Evolutionary conservation across 2,329 filamentous ascomycete genomes (phyloP), one percentile per base, ranked within the genome.

Genomic region (Apiospora koreana): DNA sequence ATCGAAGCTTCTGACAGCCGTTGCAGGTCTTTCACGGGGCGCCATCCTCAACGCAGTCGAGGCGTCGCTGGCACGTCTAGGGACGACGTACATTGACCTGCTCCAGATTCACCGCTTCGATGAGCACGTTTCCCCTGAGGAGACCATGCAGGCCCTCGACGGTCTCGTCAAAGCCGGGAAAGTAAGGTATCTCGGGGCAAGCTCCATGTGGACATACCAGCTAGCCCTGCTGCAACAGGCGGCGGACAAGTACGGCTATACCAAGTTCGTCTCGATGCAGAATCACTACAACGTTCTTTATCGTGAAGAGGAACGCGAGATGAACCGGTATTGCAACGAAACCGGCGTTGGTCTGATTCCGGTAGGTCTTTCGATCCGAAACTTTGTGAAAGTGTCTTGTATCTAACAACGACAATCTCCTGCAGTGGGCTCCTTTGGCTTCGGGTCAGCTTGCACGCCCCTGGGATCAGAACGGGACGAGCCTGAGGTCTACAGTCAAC

Each of bases 251-350:
- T 79, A 88, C 69, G 84, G 86, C 1, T 89, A 85, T 86, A 86
- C 83, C 0, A 86, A 88, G 76, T 46, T 68, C 71, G 79, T 89
- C 62, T 85, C 82, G 25, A 91, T 91, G 88, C 88, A 91, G 74
- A 88, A 89, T 74, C 83, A 86, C 70, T 87, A 91, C 79, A 89
- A 88, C 74, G 79, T 89, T 8, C 76, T 88, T 3, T 91, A 91
- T 78, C 85, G 91, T 23, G 90, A 93, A 76, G 91, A 92, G 70
- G 82, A 84, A 77, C 80, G 82, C 54, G 82, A 84, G 77, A 83
- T 83, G 81, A 83, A 78, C 74, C 79, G 79, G 45, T 84, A 81
- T 76, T 84, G 82, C 75, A 76, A 79, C 72, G 79, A 80, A 46
- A 83, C 81, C 1, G 81, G 81, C 28, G 84, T 81, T 3, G 46